Evolutionary conservation across 768 basidiomycete species (phyloP), one percentile per base, ranked within the genome.

Genomic region (Lactifluus rugatus): DNA sequence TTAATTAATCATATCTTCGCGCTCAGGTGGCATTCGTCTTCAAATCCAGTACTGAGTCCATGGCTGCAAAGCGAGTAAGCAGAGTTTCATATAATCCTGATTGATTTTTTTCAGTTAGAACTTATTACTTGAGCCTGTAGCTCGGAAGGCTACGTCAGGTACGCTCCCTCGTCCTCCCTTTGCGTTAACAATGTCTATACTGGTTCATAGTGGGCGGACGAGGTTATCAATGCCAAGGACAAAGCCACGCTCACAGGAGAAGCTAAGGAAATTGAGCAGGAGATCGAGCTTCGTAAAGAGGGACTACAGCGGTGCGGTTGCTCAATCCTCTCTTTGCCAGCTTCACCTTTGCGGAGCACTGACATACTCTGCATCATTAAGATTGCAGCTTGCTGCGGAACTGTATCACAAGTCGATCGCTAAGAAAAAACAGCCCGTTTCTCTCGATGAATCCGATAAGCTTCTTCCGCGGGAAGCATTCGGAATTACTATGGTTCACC

Each of bases 181-280:
- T 10, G 14, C 8, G 21, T 39, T 59, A 41, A 48, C 31, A 28
- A 57, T 36, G 23, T 57, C 44, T 48, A 54, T 50, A 36, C 49
- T 21, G 59, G 23, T 26, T 50, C 64, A 45, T 66, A 93, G 88
- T 89, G 90, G 87, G 89, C 89, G 5, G 89, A 88, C 42, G 91
- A 94, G 73, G 86, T 89, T 64, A 90, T 96, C 53, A 84, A 88
- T 41, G 79, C 85, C 25, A 81, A 85, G 62, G 89, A 92, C 68
- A 94, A 88, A 77, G 84, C 87, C 2, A 71, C 80, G 44, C 78
- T 86, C 32, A 82, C 86, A 2, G 85, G 87, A 25, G 91, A 93
- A 62, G 87, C 94, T 69, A 78, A 74, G 37, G 88, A 86, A 48
- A 75, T 93, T 46, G 90, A 94, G 70, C 78, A 79, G 65, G 92